Evolutionary conservation across 2,329 filamentous ascomycete genomes (phyloP).

Genomic region (Dryadomyces quercus-mongolicae): DNA sequence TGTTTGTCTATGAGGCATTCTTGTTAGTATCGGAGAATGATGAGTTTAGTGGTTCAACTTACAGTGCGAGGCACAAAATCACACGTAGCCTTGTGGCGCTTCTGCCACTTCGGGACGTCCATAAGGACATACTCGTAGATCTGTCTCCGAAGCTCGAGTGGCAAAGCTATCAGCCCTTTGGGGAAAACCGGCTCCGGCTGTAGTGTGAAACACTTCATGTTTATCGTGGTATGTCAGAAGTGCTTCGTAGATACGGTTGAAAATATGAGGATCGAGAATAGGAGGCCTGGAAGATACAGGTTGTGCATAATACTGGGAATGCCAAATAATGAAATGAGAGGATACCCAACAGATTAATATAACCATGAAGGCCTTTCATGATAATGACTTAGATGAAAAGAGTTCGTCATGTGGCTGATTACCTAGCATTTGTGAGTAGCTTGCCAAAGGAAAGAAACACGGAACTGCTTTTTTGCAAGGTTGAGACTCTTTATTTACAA

Average conservation of each 20-base stretch:
- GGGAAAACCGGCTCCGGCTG: neutral
- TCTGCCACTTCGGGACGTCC: conserved; percentile 1
- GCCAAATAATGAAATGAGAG: neutral
- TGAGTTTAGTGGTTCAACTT: neutral
- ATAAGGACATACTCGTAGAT: neutral
- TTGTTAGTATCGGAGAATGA: neutral
- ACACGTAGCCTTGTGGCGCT: conserved; percentile 1
- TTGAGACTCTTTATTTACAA: neutral
- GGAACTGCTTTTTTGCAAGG: neutral
- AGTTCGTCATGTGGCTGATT: neutral
- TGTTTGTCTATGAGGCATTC: neutral
- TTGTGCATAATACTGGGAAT: neutral
- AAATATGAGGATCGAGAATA: neutral
- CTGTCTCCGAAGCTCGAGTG: neutral
- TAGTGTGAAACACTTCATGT: neutral
- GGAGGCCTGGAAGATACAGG: neutral
- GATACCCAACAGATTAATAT: neutral
- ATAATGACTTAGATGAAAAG: neutral
- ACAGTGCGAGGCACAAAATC: neutral
- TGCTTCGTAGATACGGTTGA: neutral
- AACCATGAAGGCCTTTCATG: neutral
- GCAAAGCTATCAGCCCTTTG: neutral
- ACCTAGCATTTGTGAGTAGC: neutral
- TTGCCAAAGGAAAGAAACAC: neutral
- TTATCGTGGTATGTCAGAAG: neutral